Evolutionary conservation across 805 yeast genomes (phyloP), one percentile per base, ranked within the genome.

Genomic region (Soucietia sequanensis): DNA sequence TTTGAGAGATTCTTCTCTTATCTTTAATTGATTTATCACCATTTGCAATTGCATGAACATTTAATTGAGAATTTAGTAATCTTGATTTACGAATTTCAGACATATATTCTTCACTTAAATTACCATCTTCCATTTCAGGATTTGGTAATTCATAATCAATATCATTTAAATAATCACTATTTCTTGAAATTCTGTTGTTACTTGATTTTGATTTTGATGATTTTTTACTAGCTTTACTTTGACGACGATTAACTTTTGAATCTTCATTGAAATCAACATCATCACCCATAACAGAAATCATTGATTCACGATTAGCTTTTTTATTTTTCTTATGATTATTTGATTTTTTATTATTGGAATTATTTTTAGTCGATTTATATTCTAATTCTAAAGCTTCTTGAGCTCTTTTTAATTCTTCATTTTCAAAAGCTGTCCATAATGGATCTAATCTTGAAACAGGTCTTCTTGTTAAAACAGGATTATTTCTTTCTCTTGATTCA

Each of bases 361-460:
- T 38, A 20, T 33, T 35, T 35, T 43, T 43, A 14, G 53, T 28
- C 10, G 59, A 64, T 6, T 39, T 43, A 29, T 44, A 52, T 39
- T 63, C 69, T 9, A 60, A 63, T 33, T 56, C 65, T 48, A 55
- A 60, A 37, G 58, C 75, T 51, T 59, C 73, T 48, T 62, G 63
- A 38, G 62, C 78, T 45, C 55, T 56, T 38, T 56, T 72, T 48
- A 58, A 58, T 56, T 68, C 68, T 39, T 61, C 70, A 57, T 64
- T 69, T 41, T 75, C 77, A 47, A 72, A 74, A 3, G 72, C 75
- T 22, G 60, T 59, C 68, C 73, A 74, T 41, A 78, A 63, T 18
- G 82, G 82, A 52, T 77, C 82, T 33, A 77, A 61, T 41, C 72
- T 67, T 1, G 81, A 75, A 11, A 74, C 71, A 5, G 82, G 82